These are phyloP conservation scores for Pouteria glomerata DNA, from an alignment of 148 eudicot species.

Conservation along the genomic window DNA sequence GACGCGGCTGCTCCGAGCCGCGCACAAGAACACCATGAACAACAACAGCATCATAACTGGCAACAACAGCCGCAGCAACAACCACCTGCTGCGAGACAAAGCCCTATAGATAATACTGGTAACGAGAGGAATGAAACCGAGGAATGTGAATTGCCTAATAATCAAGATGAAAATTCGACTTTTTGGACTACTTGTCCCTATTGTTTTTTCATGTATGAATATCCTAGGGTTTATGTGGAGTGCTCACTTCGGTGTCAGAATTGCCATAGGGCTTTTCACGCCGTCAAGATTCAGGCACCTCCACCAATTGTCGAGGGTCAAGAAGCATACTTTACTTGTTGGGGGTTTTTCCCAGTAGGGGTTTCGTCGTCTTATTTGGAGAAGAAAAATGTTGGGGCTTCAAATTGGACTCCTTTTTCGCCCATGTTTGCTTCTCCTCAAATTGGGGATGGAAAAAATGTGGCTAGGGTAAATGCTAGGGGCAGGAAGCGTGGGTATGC, in stretches of 20 bases:
- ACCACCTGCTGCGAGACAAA: slow-evolving; percentile 21
- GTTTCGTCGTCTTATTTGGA: slow-evolving; percentile 57
- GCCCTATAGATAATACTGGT: slow-evolving; percentile 20
- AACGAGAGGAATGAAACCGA: slow-evolving; percentile 2
- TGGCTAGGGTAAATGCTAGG: slow-evolving; percentile 12
- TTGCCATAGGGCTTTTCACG: slow-evolving; percentile 82
- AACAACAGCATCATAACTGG: neutral
- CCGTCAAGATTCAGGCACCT: slow-evolving; percentile 46
- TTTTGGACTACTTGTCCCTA: slow-evolving; percentile 97
- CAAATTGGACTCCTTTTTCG: slow-evolving; percentile 75
- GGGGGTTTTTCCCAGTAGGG: slow-evolving; percentile 88
- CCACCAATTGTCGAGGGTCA: slow-evolving; percentile 39
- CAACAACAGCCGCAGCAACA: slow-evolving; percentile 28
- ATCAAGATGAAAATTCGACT: slow-evolving; percentile 14
- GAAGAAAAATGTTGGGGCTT: slow-evolving; percentile 34
- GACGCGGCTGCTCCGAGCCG: slow-evolving; percentile 1
- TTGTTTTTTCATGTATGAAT: slow-evolving; percentile 71
- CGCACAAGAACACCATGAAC: slow-evolving; percentile 1
- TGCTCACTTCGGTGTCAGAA: slow-evolving; percentile 76
- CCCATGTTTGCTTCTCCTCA: slow-evolving; percentile 55
- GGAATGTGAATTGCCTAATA: neutral
- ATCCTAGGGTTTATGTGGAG: slow-evolving; percentile 46
- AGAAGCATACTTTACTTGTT: slow-evolving; percentile 55
- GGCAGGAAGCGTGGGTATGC: slow-evolving; percentile 13
- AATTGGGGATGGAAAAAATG: slow-evolving; percentile 18